phyloP scores from a whole-genome alignment of 176 grass and related monocot species.

The Phoenix dactylifera region DNA sequence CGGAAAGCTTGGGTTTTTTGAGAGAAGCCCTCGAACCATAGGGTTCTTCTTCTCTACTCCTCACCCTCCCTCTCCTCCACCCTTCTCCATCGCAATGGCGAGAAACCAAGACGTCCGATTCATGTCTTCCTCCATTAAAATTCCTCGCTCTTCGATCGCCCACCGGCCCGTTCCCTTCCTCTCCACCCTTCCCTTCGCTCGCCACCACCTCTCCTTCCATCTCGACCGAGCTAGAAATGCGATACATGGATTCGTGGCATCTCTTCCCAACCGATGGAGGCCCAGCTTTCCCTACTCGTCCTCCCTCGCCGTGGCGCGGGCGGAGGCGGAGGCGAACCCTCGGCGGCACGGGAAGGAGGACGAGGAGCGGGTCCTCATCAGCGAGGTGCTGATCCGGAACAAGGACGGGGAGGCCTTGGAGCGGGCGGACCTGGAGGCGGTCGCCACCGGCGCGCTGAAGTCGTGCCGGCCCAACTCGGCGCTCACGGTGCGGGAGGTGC shows the following conservation, averaged over 20 bases:
- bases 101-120: constrained; percentile 24
- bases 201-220: constrained; percentile 43
- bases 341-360: constrained; percentile 39
- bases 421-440: constrained; percentile 64
- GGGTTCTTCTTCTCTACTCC: background rate
- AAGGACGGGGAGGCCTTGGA: constrained; percentile 87
- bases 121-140: constrained; percentile 7
- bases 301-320: background rate
- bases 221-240: constrained; percentile 21
- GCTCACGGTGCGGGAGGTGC: constrained; percentile 83
- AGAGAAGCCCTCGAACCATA: no score
- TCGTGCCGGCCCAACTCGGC: constrained; percentile 83
- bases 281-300: background rate
- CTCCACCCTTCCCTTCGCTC: constrained; percentile 61
- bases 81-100: constrained; percentile 8
- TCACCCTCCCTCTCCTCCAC: background rate
- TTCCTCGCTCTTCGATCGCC: constrained; percentile 3
- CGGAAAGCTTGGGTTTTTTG: no score
- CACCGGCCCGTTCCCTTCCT: constrained; percentile 21
- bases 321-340: constrained; percentile 9
- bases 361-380: constrained; percentile 76
- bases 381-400: constrained; percentile 66
- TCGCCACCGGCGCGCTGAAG: constrained; percentile 41
- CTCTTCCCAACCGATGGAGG: background rate
- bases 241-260: background rate